A percentile compares a stretch with the other conserved stretches of the same genome.
phyloP scores from a whole-genome alignment of 495 filamentous ascomycete species.

The Tuber brumale region DNA sequence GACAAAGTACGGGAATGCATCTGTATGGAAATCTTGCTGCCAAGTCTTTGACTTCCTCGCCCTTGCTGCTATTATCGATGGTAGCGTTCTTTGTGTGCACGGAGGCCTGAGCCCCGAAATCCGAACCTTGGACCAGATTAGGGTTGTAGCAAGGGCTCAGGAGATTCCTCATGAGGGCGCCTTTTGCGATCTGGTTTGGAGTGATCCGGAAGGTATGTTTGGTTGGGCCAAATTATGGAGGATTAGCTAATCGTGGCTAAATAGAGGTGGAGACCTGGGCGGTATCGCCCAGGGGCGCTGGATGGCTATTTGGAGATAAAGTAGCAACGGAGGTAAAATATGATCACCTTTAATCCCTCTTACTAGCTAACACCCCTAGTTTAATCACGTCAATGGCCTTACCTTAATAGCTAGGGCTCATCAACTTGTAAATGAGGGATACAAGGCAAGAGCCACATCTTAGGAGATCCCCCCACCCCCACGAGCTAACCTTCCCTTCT shows the following conservation, averaged over 20 bases:
- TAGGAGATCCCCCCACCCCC: not conserved
- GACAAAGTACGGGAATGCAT: conserved; percentile 95
- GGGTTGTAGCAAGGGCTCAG: conserved; percentile 93
- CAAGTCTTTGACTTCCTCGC: conserved; percentile 98
- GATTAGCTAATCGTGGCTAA: conserved; percentile 10
- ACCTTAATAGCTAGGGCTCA: conserved; percentile 90
- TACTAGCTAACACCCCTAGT: conserved; percentile 44
- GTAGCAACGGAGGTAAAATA: conserved; percentile 67
- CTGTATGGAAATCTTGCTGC: conserved; percentile 98
- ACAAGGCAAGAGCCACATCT: conserved; percentile 57
- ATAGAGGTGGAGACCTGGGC: conserved; percentile 94
- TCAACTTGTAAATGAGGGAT: conserved; percentile 95
- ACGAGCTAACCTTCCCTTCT: conserved; percentile 1
- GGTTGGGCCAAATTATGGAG: not conserved
- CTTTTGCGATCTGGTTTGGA: conserved; percentile 98
- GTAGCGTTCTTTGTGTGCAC: conserved; percentile 93
- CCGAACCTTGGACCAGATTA: conserved; percentile 87
- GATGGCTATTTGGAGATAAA: conserved; percentile 96
- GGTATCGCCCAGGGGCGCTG: conserved; percentile 85
- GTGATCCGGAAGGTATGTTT: conserved; percentile 67
- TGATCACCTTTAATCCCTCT: not conserved
- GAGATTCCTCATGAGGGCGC: conserved; percentile 98
- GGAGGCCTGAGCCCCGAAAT: conserved; percentile 96
- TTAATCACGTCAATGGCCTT: conserved; percentile 97
- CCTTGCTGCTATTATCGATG: conserved; percentile 91